Evolutionary conservation across 331 rosid species (phyloP).

Genomic region (Rosa hybrid): DNA sequence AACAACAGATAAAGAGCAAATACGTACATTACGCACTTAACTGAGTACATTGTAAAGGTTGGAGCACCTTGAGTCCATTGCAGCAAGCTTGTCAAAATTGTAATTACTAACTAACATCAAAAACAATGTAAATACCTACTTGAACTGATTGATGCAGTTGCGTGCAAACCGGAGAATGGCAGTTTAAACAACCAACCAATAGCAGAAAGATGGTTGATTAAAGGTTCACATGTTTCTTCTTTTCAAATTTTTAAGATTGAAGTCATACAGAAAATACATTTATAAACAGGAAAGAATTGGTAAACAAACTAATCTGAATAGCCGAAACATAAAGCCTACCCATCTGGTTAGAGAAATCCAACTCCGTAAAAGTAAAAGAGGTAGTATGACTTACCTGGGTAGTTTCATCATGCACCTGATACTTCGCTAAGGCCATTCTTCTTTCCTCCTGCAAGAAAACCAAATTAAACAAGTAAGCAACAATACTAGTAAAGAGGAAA

Average conservation of each 20-base stretch:
- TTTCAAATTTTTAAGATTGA: conserved; percentile 15
- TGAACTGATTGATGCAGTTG: conserved; percentile 70
- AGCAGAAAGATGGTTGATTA: conserved; percentile 36
- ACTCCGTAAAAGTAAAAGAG: conserved; percentile 56
- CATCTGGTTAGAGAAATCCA: conserved; percentile 75
- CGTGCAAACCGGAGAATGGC: conserved; percentile 60
- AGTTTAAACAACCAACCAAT: conserved; percentile 53
- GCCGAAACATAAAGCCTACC: conserved; percentile 70
- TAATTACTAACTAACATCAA: conserved; percentile 45
- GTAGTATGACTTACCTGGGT: conserved; percentile 99
- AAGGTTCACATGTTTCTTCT: conserved; percentile 31
- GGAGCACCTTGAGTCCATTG: conserved; percentile 49
- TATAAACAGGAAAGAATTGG: conserved; percentile 52
- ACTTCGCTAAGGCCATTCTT: conserved; percentile 84
- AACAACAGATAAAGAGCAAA: conserved; percentile 47
- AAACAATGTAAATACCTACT: conserved; percentile 68
- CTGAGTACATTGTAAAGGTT: conserved; percentile 50
- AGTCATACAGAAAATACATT: conserved; percentile 49
- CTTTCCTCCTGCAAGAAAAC: conserved; percentile 86
- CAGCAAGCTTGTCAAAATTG: conserved; percentile 61
- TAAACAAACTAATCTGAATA: conserved; percentile 67
- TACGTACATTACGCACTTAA: conserved; percentile 43
- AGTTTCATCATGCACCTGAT: conserved; percentile 99
- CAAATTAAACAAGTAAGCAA: conserved; percentile 23
- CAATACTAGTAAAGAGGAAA: conserved; percentile 13